phyloP scores from a whole-genome alignment of 2,329 filamentous ascomycete species.

The Trichoderma atroviride region DNA sequence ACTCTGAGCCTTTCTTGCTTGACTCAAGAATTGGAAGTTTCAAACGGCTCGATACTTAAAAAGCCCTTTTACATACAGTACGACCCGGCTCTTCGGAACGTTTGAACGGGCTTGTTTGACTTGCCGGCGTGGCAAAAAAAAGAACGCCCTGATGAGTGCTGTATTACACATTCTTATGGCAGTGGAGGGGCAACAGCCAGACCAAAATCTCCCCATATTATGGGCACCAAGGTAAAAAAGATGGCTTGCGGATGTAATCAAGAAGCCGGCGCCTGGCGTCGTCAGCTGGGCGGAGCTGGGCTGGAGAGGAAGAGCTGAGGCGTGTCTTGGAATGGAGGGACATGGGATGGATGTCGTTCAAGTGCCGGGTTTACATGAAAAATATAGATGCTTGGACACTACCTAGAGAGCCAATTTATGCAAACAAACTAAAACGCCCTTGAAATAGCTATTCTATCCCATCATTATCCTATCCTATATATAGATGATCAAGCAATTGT shows the following conservation, averaged over 20 bases:
- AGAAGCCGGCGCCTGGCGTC: neutral
- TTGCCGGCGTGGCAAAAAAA: no score
- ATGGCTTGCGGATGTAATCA: neutral
- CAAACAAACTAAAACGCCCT: neutral
- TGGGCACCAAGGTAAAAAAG: neutral
- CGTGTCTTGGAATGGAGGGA: neutral
- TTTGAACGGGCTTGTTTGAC: no score
- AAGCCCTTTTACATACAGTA: no score
- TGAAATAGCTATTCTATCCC: neutral
- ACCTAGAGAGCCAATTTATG: neutral
- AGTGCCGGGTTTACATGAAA: no score
- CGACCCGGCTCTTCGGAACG: no score
- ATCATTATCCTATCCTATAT: neutral
- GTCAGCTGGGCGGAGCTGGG: constrained; percentile 16
- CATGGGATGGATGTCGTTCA: neutral
- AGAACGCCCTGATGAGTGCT: no score
- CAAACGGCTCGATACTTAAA: no score
- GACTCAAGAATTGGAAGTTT: no score
- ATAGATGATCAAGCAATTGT: neutral
- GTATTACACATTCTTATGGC: no score
- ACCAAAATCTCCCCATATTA: no score
- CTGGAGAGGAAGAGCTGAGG: neutral
- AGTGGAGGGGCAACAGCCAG: no score
- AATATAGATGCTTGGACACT: neutral
- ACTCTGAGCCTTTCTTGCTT: no score